Conservation (phyloP, 1,284 basidiomycete genomes). For the Lentinula novae-zelandiae region DNA sequence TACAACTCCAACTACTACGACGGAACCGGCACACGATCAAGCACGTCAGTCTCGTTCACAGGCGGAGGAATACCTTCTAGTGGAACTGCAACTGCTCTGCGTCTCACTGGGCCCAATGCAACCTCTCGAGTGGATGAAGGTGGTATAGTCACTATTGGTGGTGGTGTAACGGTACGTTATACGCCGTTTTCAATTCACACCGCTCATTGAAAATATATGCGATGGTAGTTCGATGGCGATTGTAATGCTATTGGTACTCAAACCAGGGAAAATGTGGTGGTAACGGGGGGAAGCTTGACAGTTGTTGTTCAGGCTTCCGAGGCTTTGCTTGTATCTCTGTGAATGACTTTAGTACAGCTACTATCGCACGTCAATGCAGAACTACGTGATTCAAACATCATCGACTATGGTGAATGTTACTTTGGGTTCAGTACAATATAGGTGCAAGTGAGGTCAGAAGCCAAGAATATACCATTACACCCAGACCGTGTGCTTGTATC, state of each 20-base stretch:
- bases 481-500: not conserved
- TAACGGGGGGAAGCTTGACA: constrained; percentile 23
- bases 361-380: too few relatives aligned
- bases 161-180: constrained; percentile 23
- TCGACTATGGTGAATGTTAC: not conserved
- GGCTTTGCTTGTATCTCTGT: constrained; percentile 34
- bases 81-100: constrained; percentile 26
- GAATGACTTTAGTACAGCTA: constrained; percentile 7
- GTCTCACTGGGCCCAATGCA: constrained; percentile 34
- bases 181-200: constrained; percentile 6
- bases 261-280: constrained; percentile 25
- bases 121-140: constrained; percentile 31
- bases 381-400: not conserved
- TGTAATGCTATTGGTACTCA: constrained; percentile 25
- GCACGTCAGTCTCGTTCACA: constrained; percentile 26
- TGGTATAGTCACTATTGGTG: constrained; percentile 36
- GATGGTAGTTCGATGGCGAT: constrained; percentile 11
- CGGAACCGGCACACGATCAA: constrained; percentile 30
- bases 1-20: constrained; percentile 36
- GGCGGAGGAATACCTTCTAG: constrained; percentile 22
- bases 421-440: too few relatives aligned
- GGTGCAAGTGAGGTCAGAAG: not conserved
- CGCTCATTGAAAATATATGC: not conserved
- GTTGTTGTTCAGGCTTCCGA: constrained; percentile 35
- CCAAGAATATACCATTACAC: not conserved